Base-by-base conservation (phyloP, 1,139 yeast species). In the Geotrichum histeridarum region DNA sequence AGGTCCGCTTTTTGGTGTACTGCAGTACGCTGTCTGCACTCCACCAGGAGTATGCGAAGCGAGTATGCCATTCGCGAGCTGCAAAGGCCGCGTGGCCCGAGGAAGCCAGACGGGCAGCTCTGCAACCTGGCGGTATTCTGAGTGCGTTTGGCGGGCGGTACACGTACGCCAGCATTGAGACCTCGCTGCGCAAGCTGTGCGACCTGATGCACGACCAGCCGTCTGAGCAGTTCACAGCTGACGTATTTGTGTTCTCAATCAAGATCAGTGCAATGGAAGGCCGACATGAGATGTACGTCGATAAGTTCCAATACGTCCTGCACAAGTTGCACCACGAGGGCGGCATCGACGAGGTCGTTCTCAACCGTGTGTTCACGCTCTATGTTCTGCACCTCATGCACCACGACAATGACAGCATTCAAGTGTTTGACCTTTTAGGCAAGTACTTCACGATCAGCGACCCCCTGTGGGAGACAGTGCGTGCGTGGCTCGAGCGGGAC, bases 401-500 rank as follows among this genome's bases (percentile, higher is more conserved):
- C 50, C 54, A 52, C 49, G 51, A 56, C 22, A 53, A 56, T 47
- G 59, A 57, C 31, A 43, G 55, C 27, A 50, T 55, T 6, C 57
- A 44, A 9, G 63, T 60, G 8, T 59, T 56, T 46, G 57, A 47
- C 32, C 51, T 60, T 8, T 54, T 61, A 50, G 56, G 56, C 35
- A 51, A 51, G 32, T 60, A 56, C 51, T 56, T 47, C 27, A 47
- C 56, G 6, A 43, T 54, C 36, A 57, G 54, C 32, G 62, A 60
- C 42, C 57, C 54, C 1, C 51, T 61, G 5, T 56, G 61, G 37
- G 56, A 54, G 41, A 42, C 54, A 11, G 48, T 61, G 5, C 56
- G 53, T 14, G 57, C 61, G 12, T 61, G 63, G 64, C 41, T 54
- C 38, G 64, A 61, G 38, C 45, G 53, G 41, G 64, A 61, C 49